Conservation (phyloP, 2,329 filamentous ascomycete species). For the Aspergillus piperis region DNA sequence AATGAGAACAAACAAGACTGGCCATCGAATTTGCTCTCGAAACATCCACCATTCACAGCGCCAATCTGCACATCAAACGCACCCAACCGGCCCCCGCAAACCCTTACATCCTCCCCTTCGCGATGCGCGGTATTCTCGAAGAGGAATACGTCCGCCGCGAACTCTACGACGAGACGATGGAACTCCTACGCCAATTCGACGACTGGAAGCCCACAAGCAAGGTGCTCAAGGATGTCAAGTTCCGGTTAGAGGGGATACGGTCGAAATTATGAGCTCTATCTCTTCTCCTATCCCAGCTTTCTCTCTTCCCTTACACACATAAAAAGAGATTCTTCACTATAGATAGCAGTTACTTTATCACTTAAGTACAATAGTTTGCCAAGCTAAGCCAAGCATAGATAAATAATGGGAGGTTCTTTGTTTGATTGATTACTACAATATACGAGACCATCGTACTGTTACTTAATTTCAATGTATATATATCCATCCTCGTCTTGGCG, state of each 20-base stretch:
- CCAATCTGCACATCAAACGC: conserved; percentile 54
- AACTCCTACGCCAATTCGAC: conserved; percentile 85
- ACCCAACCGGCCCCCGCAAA: conserved; percentile 59
- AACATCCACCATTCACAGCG: conserved; percentile 59
- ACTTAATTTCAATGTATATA: no score
- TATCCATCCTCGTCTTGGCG: no score
- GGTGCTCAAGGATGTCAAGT: conserved; percentile 92
- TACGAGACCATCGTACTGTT: no score
- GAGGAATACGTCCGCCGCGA: conserved; percentile 87
- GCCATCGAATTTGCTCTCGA: conserved; percentile 73
- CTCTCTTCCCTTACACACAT: neutral
- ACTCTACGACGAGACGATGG: conserved; percentile 71
- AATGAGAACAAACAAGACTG: conserved; percentile 49
- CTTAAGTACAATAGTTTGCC: no score
- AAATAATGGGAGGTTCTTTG: no score
- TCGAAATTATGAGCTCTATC: conserved; percentile 65
- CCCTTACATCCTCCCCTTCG: conserved; percentile 91
- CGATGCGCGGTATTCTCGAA: conserved; percentile 88
- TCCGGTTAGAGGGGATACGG: conserved; percentile 84
- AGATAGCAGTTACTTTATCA: neutral
- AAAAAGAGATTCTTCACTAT: neutral
- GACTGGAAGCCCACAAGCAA: conserved; percentile 90
- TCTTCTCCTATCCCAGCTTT: no score
- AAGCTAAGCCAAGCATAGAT: no score
- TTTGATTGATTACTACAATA: no score